Evolutionary conservation across 805 yeast species (phyloP).

Genomic region (Barnettozyma populi): DNA sequence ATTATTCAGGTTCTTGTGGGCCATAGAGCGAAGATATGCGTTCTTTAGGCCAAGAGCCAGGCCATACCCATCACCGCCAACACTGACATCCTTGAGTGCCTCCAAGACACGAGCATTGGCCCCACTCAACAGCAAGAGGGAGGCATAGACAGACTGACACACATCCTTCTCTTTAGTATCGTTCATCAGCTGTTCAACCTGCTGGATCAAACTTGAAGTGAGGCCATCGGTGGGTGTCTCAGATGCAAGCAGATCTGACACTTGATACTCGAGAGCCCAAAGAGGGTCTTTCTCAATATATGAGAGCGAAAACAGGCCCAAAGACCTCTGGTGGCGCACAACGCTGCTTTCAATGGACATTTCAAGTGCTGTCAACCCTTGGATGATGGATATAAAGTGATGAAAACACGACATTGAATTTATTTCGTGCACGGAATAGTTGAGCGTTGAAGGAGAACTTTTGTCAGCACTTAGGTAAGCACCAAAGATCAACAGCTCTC

Average conservation of each 20-base stretch:
- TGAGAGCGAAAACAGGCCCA: not conserved
- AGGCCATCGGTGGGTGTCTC: not conserved
- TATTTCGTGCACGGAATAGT: not conserved
- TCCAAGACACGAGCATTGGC: not conserved
- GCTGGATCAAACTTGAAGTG: not conserved
- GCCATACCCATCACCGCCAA: not conserved
- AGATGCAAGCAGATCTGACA: not conserved
- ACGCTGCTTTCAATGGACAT: not conserved
- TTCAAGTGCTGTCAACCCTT: not conserved
- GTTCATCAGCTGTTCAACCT: not conserved
- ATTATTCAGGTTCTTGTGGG: conserved; percentile 2
- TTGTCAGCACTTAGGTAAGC: not conserved
- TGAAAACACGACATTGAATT: not conserved
- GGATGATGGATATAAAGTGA: not conserved
- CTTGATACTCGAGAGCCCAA: conserved; percentile 1
- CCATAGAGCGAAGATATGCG: conserved; percentile 7
- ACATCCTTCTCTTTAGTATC: not conserved
- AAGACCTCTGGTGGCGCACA: not conserved
- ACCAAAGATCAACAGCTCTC: not conserved
- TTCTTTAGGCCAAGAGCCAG: conserved; percentile 13
- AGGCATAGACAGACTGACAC: not conserved
- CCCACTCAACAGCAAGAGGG: not conserved
- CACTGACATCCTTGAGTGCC: not conserved
- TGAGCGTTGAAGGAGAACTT: not conserved
- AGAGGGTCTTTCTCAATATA: not conserved